These are phyloP conservation scores for Huntiella savannae DNA, from an alignment of 2,329 filamentous ascomycete species.

Conservation along the genomic window DNA sequence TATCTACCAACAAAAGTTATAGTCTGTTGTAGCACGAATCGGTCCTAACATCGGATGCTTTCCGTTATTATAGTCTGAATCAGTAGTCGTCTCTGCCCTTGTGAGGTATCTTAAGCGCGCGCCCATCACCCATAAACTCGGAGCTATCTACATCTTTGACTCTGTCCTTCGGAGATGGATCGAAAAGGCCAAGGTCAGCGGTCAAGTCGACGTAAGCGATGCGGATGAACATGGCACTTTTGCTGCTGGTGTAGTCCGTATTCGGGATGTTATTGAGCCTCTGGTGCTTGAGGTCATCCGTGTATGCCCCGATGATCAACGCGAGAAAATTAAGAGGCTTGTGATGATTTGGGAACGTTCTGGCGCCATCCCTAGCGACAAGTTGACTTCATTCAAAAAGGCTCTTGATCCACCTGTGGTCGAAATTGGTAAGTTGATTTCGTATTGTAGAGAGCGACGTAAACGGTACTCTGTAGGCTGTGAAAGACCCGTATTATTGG, in stretches of 20 bases:
- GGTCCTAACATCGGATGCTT: slow-evolving; percentile 10
- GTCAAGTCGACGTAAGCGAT: slow-evolving; percentile 61
- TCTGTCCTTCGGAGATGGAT: slow-evolving; percentile 98
- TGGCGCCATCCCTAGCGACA: slow-evolving; percentile 64
- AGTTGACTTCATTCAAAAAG: slow-evolving; percentile 68
- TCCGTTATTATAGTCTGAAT: slow-evolving; percentile 51
- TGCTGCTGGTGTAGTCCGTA: slow-evolving; percentile 86
- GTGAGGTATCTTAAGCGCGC: slow-evolving; percentile 84
- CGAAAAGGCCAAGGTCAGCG: slow-evolving; percentile 75
- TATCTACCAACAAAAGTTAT: not conserved
- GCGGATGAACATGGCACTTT: slow-evolving; percentile 71
- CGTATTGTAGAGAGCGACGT: not conserved
- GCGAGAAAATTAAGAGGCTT: slow-evolving; percentile 88
- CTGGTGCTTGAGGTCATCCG: slow-evolving; percentile 92
- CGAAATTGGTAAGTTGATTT: slow-evolving; percentile 41
- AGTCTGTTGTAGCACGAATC: not conserved
- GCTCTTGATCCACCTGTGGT: slow-evolving; percentile 43
- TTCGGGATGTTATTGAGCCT: slow-evolving; percentile 82
- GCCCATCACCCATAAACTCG: slow-evolving; percentile 87
- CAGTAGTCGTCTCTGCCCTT: slow-evolving; percentile 48
- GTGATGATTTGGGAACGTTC: slow-evolving; percentile 97
- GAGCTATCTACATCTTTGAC: slow-evolving; percentile 99
- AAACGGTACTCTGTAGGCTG: too few species aligned
- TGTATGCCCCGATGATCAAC: slow-evolving; percentile 75
- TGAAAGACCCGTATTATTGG: too few species aligned